A percentile compares a stretch with the other conserved stretches of the same genome.
Conservation (phyloP, 176 grass and related monocot genomes). For the Themeda triandra region DNA sequence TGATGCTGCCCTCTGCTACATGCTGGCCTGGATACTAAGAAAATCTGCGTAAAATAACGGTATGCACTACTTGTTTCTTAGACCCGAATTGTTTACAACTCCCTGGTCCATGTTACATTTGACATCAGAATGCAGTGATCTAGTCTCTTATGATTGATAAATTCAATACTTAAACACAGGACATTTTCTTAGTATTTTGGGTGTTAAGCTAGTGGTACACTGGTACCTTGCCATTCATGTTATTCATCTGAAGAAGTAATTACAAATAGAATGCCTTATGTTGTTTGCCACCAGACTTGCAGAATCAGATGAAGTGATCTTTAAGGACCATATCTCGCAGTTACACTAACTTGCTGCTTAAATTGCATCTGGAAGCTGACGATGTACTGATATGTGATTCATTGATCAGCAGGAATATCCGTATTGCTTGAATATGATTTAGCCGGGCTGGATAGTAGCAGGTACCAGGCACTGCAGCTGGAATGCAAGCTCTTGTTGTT, state of each 20-base stretch:
- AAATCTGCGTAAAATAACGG: slow-evolving; percentile 60
- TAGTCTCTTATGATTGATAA: not conserved
- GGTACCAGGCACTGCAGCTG: not conserved
- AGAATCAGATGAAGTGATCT: slow-evolving; percentile 14
- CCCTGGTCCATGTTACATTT: slow-evolving; percentile 1
- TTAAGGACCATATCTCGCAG: slow-evolving; percentile 4
- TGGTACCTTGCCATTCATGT: not conserved
- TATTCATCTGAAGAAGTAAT: slow-evolving; percentile 25
- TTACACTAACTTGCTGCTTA: not conserved
- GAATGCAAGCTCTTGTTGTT: slow-evolving; percentile 4
- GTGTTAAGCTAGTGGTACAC: not conserved
- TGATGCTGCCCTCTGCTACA: slow-evolving; percentile 74
- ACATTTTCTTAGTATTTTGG: not conserved
- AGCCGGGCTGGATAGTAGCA: not conserved
- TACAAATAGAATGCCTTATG: not conserved
- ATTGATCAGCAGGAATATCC: slow-evolving; percentile 14
- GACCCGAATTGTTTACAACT: not conserved
- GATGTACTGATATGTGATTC: slow-evolving; percentile 11
- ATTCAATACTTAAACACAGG: not conserved
- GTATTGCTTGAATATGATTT: slow-evolving; percentile 15
- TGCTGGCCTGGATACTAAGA: slow-evolving; percentile 68
- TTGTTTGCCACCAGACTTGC: not conserved
- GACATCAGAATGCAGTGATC: not conserved
- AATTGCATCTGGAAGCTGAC: not conserved
- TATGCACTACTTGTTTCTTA: slow-evolving; percentile 30